phyloP scores from a whole-genome alignment of 2,329 filamentous ascomycete species.

The Botryotinia narcissicola region DNA sequence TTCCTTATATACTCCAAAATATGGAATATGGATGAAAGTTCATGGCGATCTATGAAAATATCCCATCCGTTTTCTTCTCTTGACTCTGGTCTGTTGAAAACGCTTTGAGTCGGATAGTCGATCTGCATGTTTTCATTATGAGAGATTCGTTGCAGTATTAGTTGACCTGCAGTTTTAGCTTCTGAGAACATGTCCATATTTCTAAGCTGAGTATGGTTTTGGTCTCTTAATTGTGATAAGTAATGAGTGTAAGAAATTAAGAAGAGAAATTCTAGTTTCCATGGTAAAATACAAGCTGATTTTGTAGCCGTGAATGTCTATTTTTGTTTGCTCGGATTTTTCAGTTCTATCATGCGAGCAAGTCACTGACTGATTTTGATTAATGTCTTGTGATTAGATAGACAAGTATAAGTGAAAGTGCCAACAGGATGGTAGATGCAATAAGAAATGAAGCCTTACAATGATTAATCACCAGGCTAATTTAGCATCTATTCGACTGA shows the following conservation, averaged over 20 bases:
- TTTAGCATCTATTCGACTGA: too few species aligned
- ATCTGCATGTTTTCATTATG: not conserved
- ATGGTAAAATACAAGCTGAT: not conserved
- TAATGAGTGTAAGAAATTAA: not conserved
- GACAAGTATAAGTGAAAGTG: not conserved
- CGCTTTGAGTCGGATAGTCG: not conserved
- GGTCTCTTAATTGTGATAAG: accelerated
- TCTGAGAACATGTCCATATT: not conserved
- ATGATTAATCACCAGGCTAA: too few species aligned
- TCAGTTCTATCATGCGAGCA: not conserved
- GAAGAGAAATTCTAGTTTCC: not conserved
- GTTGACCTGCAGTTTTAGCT: not conserved
- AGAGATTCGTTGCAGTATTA: not conserved
- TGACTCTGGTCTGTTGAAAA: not conserved
- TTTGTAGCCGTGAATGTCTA: not conserved
- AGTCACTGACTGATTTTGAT: not conserved
- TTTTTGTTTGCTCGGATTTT: not conserved
- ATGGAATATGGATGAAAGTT: not conserved
- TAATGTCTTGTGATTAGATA: not conserved
- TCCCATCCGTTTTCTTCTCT: not conserved
- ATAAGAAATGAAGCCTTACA: too few species aligned
- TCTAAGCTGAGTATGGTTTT: not conserved
- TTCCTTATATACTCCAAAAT: not conserved
- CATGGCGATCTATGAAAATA: not conserved
- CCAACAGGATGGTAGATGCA: not conserved